These are phyloP conservation scores for Pyrenophora tritici-repentis DNA, from an alignment of 2,329 filamentous ascomycete genomes.

Conservation along the genomic window DNA sequence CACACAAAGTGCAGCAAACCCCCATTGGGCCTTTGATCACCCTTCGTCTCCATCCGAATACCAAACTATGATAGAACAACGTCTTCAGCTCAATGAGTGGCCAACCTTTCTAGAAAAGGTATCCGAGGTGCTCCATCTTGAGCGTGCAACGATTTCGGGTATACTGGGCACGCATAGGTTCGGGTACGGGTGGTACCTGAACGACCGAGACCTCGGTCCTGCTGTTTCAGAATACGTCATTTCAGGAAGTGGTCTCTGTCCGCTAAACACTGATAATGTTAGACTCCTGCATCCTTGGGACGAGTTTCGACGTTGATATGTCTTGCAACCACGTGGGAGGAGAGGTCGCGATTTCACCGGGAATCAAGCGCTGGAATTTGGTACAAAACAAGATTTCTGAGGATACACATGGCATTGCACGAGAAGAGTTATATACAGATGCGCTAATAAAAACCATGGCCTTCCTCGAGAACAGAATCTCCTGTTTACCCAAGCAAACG, in stretches of 20 bases:
- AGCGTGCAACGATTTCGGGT: slow-evolving; percentile 6
- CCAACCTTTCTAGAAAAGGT: background rate
- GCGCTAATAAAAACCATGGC: background rate
- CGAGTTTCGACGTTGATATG: too few species aligned
- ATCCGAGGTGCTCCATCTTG: background rate
- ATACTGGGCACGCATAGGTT: background rate
- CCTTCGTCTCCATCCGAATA: background rate
- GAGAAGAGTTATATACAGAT: background rate
- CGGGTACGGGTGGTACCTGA: background rate
- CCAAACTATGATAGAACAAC: background rate
- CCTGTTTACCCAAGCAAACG: background rate
- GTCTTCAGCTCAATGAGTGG: background rate
- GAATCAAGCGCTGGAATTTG: too few species aligned
- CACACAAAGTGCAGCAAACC: background rate
- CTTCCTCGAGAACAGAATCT: too few species aligned
- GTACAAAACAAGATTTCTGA: too few species aligned
- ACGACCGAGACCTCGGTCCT: background rate
- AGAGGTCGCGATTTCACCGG: too few species aligned
- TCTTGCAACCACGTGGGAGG: too few species aligned
- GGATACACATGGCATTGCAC: too few species aligned
- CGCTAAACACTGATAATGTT: background rate
- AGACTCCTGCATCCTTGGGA: too few species aligned
- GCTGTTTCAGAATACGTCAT: background rate
- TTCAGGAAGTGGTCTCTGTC: background rate
- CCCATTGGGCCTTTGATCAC: background rate